phyloP scores from a whole-genome alignment of 192 early-diverging fungal species.

The Backusella australiensis region DNA sequence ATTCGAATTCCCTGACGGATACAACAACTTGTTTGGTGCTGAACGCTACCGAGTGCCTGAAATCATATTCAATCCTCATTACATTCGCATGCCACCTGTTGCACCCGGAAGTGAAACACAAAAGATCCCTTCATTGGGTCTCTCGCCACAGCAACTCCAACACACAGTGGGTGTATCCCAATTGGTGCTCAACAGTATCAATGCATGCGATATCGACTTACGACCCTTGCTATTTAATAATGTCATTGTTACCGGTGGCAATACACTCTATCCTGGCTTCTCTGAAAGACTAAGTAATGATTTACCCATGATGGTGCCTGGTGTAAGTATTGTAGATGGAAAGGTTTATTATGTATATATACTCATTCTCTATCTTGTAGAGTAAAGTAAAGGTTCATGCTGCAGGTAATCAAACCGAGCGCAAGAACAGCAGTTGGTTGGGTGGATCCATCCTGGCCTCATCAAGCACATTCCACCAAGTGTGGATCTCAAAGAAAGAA shows the following conservation, averaged over 20 bases:
- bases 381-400: slow-evolving; percentile 79
- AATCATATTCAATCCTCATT: slow-evolving; percentile 81
- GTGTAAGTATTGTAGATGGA: slow-evolving; percentile 45
- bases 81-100: slow-evolving; percentile 37
- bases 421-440: slow-evolving; percentile 91
- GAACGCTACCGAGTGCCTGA: slow-evolving; percentile 87
- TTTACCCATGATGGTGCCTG: slow-evolving; percentile 58
- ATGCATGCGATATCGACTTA: slow-evolving; percentile 84
- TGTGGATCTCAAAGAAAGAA: slow-evolving; percentile 96
- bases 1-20: slow-evolving; percentile 97
- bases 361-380: slow-evolving; percentile 30
- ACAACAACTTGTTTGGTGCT: slow-evolving; percentile 76
- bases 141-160: slow-evolving; percentile 24
- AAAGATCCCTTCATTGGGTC: slow-evolving; percentile 16
- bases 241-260: slow-evolving; percentile 91
- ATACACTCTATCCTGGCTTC: slow-evolving; percentile 82
- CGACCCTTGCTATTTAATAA: slow-evolving; percentile 76
- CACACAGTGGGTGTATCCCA: slow-evolving; percentile 61
- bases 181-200: slow-evolving; percentile 70
- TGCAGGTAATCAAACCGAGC: slow-evolving; percentile 73
- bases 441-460: slow-evolving; percentile 95
- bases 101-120: slow-evolving; percentile 1
- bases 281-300: slow-evolving; percentile 78
- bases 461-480: slow-evolving; percentile 94
- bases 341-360: not conserved